Evolutionary conservation across 2,329 filamentous ascomycete genomes (phyloP), one percentile per base, ranked within the genome.

Genomic region (Sporothrix dimorphospora): DNA sequence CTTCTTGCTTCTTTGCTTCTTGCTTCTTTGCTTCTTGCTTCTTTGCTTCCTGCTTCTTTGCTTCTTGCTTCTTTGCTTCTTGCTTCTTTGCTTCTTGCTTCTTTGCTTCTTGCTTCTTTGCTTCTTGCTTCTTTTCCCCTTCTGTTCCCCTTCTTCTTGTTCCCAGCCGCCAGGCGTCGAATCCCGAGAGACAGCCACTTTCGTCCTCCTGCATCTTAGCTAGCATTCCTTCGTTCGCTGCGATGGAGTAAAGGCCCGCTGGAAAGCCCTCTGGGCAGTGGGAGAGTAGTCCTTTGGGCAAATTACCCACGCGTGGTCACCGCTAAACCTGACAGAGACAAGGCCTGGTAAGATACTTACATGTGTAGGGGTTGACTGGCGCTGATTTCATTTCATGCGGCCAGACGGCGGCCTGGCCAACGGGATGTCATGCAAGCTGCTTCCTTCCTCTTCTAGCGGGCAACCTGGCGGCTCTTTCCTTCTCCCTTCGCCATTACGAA

Each of bases 211-310:
- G 66, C 49, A 67, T 30, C 61, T 21, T 14, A n/a, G 24, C 40
- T 66, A 47, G 40, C 38, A 45, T 45, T 67, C 65, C 42, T 67
- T 51, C 19, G 27, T 51, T 45, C 65, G 14, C 42, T 38, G 65
- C 19, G 27, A 51, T 45, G 65, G 65, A 67, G 65, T 34, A 3
- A 27, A 57, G 66, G 66, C 66, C 65, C 66, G 66, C 66, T 69
- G 49, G 45, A 67, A 38, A 16, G 42, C 24, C 21, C 51, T 5
- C 59, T 45, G 59, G 59, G 57, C 38, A 12, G 34, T 6, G 24
- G n/a, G 45, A 27, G 45, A 30, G 27, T 12, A 16, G 24, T 53
- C 45, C 65, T 65, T 49, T 51, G 42, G 42, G 42, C 45, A 67
- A 67, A 51, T 67, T 51, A 51, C 42, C 63, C 63, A 67, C 63